These are phyloP conservation scores for Quillaja saponaria DNA, from an alignment of 306 rosid species.

Conservation along the genomic window DNA sequence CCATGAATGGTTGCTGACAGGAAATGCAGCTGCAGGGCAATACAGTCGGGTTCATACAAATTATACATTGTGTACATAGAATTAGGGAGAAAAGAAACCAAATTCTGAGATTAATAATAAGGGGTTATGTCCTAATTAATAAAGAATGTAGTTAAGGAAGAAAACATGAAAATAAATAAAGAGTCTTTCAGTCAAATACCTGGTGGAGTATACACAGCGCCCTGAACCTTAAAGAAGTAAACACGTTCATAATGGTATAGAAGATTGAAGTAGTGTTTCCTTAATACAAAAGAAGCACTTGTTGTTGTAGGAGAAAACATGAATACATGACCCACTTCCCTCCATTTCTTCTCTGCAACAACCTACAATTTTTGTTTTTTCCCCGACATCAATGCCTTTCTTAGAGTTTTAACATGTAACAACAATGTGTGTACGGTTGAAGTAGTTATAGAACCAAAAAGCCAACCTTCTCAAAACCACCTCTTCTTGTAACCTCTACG, in stretches of 20 bases:
- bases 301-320: conserved; percentile 86
- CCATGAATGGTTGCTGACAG: conserved; percentile 54
- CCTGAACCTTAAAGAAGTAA: conserved; percentile 65
- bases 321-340: conserved; percentile 88
- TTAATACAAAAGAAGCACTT: conserved; percentile 89
- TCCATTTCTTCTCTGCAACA: conserved; percentile 98
- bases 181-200: conserved; percentile 35
- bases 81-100: no score
- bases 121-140: not conserved
- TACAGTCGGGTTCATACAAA: not conserved
- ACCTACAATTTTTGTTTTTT: conserved; percentile 44
- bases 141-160: not conserved
- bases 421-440: not conserved
- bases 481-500: conserved; percentile 81
- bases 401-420: not conserved
- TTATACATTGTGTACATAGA: not conserved
- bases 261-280: conserved; percentile 77
- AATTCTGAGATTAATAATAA: no score
- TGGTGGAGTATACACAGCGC: conserved; percentile 57
- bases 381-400: not conserved
- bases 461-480: conserved; percentile 86
- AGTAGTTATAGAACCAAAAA: not conserved
- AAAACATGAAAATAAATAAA: not conserved
- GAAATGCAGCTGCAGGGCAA: conserved; percentile 45
- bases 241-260: conserved; percentile 91